Evolutionary conservation across 2,329 filamentous ascomycete species (phyloP).

Genomic region (Triangularia setosa): DNA sequence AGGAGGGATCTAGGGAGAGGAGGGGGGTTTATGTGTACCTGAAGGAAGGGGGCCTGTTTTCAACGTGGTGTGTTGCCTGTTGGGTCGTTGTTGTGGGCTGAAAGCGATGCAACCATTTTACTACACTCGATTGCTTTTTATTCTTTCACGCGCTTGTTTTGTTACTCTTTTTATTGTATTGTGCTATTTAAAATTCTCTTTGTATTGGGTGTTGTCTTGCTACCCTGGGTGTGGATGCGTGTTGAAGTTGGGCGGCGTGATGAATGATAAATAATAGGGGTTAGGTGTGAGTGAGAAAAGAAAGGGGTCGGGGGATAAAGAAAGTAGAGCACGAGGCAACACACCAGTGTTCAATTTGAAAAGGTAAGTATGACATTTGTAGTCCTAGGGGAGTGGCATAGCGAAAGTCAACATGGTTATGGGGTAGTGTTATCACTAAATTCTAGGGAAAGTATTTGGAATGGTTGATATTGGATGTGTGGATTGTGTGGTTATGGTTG

Average conservation of each 20-base stretch:
- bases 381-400: too few relatives aligned
- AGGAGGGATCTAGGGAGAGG: background rate
- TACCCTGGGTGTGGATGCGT: background rate
- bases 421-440: too few relatives aligned
- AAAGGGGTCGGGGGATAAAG: too few relatives aligned
- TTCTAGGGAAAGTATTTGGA: too few relatives aligned
- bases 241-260: background rate
- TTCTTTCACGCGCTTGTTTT: background rate
- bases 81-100: background rate
- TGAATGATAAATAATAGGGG: background rate
- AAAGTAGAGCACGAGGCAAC: too few relatives aligned
- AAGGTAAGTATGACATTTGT: too few relatives aligned
- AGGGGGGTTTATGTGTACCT: background rate
- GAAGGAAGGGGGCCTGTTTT: background rate
- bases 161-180: background rate
- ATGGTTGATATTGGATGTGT: too few relatives aligned
- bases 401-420: too few relatives aligned
- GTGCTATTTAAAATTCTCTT: background rate
- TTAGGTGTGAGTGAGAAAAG: too few relatives aligned
- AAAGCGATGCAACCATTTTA: background rate
- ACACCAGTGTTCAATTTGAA: too few relatives aligned
- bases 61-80: too few relatives aligned
- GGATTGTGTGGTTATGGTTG: too few relatives aligned
- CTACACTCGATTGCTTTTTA: background rate
- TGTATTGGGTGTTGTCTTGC: background rate